Evolutionary conservation across 225 moss, liverwort and hornwort genomes (phyloP).

Genomic region (Asterella californica): DNA sequence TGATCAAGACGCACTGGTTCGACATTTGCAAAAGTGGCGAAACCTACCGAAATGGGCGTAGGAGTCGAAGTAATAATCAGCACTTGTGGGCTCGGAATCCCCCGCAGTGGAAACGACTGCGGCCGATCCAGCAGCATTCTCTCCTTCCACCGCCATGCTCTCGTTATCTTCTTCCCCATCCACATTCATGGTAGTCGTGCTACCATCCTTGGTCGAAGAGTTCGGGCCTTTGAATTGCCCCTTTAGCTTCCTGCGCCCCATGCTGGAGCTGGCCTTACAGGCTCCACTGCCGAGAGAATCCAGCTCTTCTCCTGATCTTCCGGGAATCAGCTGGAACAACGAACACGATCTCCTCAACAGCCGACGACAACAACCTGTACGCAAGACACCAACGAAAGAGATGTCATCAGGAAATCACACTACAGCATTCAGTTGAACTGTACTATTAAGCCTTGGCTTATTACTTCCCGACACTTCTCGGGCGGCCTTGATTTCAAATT

Average conservation of each 20-base stretch:
- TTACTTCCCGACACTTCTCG: no score
- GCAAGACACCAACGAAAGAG: neutral
- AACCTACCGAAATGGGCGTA: slow-evolving; percentile 91
- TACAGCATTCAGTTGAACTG: no score
- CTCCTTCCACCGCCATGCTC: slow-evolving; percentile 39
- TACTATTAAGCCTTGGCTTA: no score
- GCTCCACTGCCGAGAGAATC: slow-evolving; percentile 10
- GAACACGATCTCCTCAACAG: neutral
- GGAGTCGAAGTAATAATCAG: slow-evolving; percentile 97
- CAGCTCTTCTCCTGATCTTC: slow-evolving; percentile 6
- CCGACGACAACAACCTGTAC: neutral
- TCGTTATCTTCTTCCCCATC: slow-evolving; percentile 26
- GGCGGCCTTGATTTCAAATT: no score
- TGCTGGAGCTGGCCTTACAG: slow-evolving; percentile 14
- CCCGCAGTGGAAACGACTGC: slow-evolving; percentile 11
- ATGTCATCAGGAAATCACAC: neutral
- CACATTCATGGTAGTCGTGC: slow-evolving; percentile 22
- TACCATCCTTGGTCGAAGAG: slow-evolving; percentile 17
- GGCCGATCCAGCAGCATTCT: slow-evolving; percentile 4
- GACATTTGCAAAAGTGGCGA: neutral
- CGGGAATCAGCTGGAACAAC: neutral
- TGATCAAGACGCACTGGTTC: neutral
- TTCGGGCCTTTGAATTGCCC: slow-evolving; percentile 18
- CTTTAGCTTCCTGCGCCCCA: slow-evolving; percentile 40
- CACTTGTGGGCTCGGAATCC: slow-evolving; percentile 70